Percentiles rank a stretch among this genome's conserved stretches.
Conservation (phyloP, 1,284 basidiomycete genomes). For the Taiwanofungus camphoratus region DNA sequence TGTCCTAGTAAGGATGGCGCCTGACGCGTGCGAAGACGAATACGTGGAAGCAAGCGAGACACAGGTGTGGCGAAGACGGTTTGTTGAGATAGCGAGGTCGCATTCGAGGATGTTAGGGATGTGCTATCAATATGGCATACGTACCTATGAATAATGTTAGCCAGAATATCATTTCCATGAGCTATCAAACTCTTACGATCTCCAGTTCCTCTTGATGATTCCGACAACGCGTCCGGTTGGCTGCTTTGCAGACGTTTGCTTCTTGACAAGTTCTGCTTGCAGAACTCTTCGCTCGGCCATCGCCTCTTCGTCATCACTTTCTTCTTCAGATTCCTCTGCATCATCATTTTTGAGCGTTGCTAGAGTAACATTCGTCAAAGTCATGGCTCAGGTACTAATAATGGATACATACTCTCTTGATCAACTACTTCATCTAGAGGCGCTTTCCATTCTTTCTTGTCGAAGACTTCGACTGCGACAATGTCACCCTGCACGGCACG, state of each 20-base stretch:
- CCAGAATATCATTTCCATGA: neutral
- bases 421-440: constrained; percentile 93
- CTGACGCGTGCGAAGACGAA: constrained; percentile 92
- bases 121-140: constrained; percentile 94
- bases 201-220: constrained; percentile 93
- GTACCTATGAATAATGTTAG: constrained; percentile 45
- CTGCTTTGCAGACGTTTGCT: constrained; percentile 52
- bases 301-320: constrained; percentile 42
- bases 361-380: constrained; percentile 24
- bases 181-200: constrained; percentile 53
- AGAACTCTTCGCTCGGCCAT: constrained; percentile 47
- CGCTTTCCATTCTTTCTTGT: constrained; percentile 89
- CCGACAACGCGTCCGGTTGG: constrained; percentile 93
- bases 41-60: constrained; percentile 88
- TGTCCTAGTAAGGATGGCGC: constrained; percentile 85
- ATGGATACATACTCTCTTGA: constrained; percentile 64
- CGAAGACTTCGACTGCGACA: constrained; percentile 87
- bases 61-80: constrained; percentile 95
- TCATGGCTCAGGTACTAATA: constrained; percentile 2
- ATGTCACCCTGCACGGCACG: constrained; percentile 92
- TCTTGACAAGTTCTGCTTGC: constrained; percentile 35
- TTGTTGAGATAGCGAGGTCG: constrained; percentile 83
- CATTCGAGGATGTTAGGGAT: constrained; percentile 75
- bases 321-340: constrained; percentile 70
- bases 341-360: constrained; percentile 88